Base-by-base conservation (phyloP, 495 filamentous ascomycete genomes). In the Staphylotrichum tortipilum region DNA sequence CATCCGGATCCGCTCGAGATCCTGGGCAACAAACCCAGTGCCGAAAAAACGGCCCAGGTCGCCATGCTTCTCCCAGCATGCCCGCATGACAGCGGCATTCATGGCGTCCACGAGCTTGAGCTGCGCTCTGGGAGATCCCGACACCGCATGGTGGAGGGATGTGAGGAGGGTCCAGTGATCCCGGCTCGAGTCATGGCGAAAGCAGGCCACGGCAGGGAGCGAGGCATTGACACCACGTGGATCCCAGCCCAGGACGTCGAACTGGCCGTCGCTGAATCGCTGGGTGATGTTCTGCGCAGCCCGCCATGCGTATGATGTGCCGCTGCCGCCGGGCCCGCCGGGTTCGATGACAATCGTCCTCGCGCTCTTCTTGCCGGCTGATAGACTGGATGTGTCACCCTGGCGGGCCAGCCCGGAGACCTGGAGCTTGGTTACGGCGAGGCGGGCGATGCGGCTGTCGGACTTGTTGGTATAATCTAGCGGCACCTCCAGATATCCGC, bases 241-340 rank as follows among this genome's bases (percentile, higher is more conserved):
- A 49, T 82, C 78, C 62, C 75, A 80, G 12, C 76, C 71, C 23
- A 81, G 59, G 26, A 80, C 67, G 47, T 76, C 73, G 38, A 68
- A 72, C 14, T 67, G 56, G 17, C 67, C 64, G 34, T 63, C 63
- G 50, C 67, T 75, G 17, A 73, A 52, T 10, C 67, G 61, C 22
- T 60, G 40, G 23, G 63, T 68, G 29, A 70, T 49, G 21, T 53
- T 52, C 46, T 69, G 54, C 2, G 60, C 69, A 2, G 62, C 53
- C 12, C 56, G 42, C 69, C 65, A 71, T 12, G 59, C 65, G 21
- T 69, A 68, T 11, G 46, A 60, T 1, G 68, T 71, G 3, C 72
- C 72, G 43, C 69, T 72, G 9, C 68, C 72, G 14, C 72, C 72
- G 0, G 70, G 70, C 18, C 72, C 70, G 48, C 72, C 72, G 11